These are phyloP conservation scores for Chenopodium album DNA, from an alignment of 148 eudicot species.

Conservation along the genomic window DNA sequence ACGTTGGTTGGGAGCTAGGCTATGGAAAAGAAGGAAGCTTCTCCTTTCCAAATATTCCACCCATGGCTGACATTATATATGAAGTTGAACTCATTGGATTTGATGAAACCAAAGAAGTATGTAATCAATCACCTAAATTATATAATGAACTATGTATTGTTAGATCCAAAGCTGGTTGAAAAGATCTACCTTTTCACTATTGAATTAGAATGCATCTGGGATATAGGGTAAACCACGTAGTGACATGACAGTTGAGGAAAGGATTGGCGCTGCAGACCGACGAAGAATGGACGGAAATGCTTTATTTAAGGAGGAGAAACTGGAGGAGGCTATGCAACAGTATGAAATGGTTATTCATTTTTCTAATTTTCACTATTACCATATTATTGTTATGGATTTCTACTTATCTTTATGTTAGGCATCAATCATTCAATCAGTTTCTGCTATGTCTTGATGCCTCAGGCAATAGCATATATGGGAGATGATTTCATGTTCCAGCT, in stretches of 20 bases:
- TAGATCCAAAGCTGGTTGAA: too few species aligned
- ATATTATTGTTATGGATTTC: neutral
- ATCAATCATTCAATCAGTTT: conserved; percentile 7
- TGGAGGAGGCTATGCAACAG: conserved; percentile 97
- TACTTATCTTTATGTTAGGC: neutral
- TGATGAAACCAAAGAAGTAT: conserved; percentile 84
- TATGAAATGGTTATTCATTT: conserved; percentile 77
- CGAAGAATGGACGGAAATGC: conserved; percentile 97
- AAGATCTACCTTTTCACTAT: neutral
- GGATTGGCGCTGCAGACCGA: conserved; percentile 91
- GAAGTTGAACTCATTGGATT: conserved; percentile 97
- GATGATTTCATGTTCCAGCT: conserved; percentile 99
- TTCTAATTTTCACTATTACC: conserved; percentile 4
- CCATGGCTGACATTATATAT: conserved; percentile 79
- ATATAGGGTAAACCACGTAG: conserved; percentile 86
- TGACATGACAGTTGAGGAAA: conserved; percentile 99
- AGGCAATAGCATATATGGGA: conserved; percentile 99
- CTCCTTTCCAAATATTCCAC: conserved; percentile 98
- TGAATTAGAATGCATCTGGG: neutral
- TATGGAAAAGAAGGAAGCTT: conserved; percentile 97
- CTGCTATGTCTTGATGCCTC: neutral
- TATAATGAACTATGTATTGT: too few species aligned
- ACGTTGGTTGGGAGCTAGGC: conserved; percentile 85
- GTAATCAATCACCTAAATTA: conserved; percentile 17
- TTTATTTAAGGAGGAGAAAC: conserved; percentile 85